Percentiles rank a stretch among this genome's conserved stretches.
phyloP scores from a whole-genome alignment of 1,284 basidiomycete species.

The Trametes pubescens region DNA sequence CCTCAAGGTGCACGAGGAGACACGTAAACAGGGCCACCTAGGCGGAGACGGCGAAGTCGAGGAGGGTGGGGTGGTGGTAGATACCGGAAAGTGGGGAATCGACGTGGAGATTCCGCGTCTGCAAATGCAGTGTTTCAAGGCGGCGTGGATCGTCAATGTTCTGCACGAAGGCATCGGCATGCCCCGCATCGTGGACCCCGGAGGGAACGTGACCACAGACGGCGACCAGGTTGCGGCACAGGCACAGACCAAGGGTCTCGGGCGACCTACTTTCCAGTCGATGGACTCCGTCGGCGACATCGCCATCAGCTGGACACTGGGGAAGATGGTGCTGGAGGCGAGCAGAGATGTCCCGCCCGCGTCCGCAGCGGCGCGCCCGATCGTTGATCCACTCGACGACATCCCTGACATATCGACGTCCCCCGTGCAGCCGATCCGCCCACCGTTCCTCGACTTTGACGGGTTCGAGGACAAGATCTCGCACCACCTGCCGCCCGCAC shows the following conservation, averaged over 20 bases:
- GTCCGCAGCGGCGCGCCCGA: slow-evolving; percentile 55
- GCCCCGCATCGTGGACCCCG: slow-evolving; percentile 88
- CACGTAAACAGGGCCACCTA: slow-evolving; percentile 53
- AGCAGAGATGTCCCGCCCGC: slow-evolving; percentile 79
- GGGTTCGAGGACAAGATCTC: slow-evolving; percentile 68
- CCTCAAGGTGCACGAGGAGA: slow-evolving; percentile 70
- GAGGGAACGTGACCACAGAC: slow-evolving; percentile 72
- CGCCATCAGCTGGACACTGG: slow-evolving; percentile 96
- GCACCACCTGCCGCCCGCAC: slow-evolving; percentile 65
- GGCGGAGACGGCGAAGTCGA: slow-evolving; percentile 68
- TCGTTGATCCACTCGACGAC: slow-evolving; percentile 75
- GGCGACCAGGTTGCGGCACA: slow-evolving; percentile 75
- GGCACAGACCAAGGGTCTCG: slow-evolving; percentile 84
- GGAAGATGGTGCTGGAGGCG: slow-evolving; percentile 98
- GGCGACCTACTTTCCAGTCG: slow-evolving; percentile 86
- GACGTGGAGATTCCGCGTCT: slow-evolving; percentile 85
- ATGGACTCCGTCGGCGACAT: slow-evolving; percentile 92
- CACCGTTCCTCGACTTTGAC: slow-evolving; percentile 65
- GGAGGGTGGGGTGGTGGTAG: slow-evolving; percentile 64
- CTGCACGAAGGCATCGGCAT: slow-evolving; percentile 96
- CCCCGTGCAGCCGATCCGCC: slow-evolving; percentile 66
- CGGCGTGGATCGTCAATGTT: slow-evolving; percentile 97
- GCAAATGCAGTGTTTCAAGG: slow-evolving; percentile 99
- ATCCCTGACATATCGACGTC: slow-evolving; percentile 57
- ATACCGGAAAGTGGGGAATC: slow-evolving; percentile 73